Conservation (phyloP, 73 alveolate species). For the Tetrahymena elliotti region DNA sequence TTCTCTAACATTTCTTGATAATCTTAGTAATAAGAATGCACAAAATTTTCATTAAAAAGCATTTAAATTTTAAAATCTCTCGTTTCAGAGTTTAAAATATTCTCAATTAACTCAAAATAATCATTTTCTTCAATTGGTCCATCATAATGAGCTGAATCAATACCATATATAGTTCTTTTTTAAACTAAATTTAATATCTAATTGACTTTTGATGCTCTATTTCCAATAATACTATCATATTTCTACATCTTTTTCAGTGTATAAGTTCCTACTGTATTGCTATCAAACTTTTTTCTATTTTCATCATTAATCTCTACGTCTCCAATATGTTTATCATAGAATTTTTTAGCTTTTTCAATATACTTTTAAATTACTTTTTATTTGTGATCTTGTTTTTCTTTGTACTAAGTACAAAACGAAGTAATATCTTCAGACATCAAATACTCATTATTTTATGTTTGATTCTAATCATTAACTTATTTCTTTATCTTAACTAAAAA, state of each 20-base stretch:
- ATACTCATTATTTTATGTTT: not conserved
- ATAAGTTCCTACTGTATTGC: not conserved
- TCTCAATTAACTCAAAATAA: not conserved
- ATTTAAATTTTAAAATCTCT: not conserved
- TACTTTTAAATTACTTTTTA: not conserved
- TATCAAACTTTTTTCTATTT: not conserved
- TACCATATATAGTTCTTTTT: not conserved
- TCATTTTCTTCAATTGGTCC: not conserved
- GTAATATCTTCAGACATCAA: not conserved
- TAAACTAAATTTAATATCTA: not conserved
- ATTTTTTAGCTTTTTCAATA: not conserved
- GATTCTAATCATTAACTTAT: not conserved
- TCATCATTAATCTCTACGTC: not conserved
- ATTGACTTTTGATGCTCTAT: not conserved
- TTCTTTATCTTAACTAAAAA: not conserved
- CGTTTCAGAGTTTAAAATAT: not conserved
- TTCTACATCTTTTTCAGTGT: not conserved
- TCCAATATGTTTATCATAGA: not conserved
- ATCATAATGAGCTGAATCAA: not conserved
- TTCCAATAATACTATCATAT: not conserved
- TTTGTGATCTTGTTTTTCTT: not conserved
- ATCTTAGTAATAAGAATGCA: not conserved
- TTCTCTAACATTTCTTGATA: not conserved
- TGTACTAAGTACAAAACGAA: not conserved
- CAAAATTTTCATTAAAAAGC: not conserved